These are phyloP conservation scores for Agapanthus africanus DNA, from an alignment of 106 monocot species.

Conservation along the genomic window DNA sequence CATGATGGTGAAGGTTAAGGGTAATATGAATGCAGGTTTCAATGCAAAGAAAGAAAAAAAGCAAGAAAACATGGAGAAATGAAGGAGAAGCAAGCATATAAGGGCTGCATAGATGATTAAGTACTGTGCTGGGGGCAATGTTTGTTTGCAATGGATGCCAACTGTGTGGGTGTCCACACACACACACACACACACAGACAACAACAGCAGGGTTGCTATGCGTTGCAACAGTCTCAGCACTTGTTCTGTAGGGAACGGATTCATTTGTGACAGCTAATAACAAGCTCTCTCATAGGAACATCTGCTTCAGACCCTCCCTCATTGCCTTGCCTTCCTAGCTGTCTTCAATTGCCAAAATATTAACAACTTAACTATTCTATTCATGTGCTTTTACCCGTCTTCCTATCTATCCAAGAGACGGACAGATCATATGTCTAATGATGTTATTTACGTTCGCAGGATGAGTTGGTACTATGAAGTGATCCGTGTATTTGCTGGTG, in stretches of 20 bases:
- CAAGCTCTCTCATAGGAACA: not conserved
- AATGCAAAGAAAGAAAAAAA: no score
- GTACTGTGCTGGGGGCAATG: no score
- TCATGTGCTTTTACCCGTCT: no score
- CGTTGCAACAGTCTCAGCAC: slow-evolving; percentile 7
- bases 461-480: no score
- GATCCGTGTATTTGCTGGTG: no score
- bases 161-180: slow-evolving; percentile 6
- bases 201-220: not conserved
- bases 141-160: slow-evolving; percentile 12
- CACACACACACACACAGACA: no score
- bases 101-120: slow-evolving; percentile 3
- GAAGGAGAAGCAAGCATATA: not conserved
- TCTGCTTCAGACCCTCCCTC: not conserved
- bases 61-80: not conserved
- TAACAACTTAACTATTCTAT: no score
- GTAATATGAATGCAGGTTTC: not conserved
- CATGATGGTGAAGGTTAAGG: no score
- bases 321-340: slow-evolving; percentile 1
- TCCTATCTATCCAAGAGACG: no score
- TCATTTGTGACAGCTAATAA: slow-evolving; percentile 12
- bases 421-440: no score
- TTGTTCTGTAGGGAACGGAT: not conserved
- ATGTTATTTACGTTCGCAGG: no score
- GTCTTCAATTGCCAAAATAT: no score